Percentiles rank a stretch among this genome's conserved stretches.
phyloP scores from a whole-genome alignment of 2,329 filamentous ascomycete genomes.

The Cytospora mali region DNA sequence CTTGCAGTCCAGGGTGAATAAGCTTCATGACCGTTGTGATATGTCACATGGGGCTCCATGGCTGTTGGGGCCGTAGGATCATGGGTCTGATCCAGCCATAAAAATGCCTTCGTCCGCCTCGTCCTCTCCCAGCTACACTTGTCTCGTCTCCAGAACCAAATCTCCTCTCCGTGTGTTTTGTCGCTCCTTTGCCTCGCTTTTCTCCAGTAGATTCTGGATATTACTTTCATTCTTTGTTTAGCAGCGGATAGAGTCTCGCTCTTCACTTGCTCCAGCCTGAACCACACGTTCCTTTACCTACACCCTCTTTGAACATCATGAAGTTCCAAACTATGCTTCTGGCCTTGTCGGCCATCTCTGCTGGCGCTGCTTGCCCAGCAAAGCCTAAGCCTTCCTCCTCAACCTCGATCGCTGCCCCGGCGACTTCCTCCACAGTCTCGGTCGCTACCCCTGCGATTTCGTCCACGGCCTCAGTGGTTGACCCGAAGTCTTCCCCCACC shows the following conservation, averaged over 20 bases:
- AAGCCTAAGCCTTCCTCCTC: slow-evolving; percentile 12
- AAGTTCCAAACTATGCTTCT: slow-evolving; percentile 22
- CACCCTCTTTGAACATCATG: slow-evolving; percentile 11
- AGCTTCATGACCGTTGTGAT: neutral
- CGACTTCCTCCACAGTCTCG: neutral
- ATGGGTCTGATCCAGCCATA: neutral
- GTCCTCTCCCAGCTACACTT: neutral
- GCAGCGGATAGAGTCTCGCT: slow-evolving; percentile 8
- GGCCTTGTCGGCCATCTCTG: slow-evolving; percentile 18
- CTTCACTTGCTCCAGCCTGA: neutral
- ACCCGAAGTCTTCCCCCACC: neutral
- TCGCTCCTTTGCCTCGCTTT: slow-evolving; percentile 5
- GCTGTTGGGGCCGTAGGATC: neutral
- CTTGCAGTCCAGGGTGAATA: neutral
- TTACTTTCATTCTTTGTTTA: slow-evolving; percentile 6
- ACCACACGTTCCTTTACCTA: neutral
- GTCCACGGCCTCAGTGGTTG: neutral
- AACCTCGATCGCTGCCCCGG: neutral
- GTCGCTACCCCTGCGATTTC: neutral
- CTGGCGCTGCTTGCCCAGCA: slow-evolving; percentile 12
- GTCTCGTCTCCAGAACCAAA: neutral
- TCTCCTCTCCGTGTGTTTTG: neutral
- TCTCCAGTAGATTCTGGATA: neutral
- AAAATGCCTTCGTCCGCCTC: neutral
- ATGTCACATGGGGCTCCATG: slow-evolving; percentile 11